Conservation (phyloP, 495 filamentous ascomycete genomes). For the Amniculicola lignicola region DNA sequence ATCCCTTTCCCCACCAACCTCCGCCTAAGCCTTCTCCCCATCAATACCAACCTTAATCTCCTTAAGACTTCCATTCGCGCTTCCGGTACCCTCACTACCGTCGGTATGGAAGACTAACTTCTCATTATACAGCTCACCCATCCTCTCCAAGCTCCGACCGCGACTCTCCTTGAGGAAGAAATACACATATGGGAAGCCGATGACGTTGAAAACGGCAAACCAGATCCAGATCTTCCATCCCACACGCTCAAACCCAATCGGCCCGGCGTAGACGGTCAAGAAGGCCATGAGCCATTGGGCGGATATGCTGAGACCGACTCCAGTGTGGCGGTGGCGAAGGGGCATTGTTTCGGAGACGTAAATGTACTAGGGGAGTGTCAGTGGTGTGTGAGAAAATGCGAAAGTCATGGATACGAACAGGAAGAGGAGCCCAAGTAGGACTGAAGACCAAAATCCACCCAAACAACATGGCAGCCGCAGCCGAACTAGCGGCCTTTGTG, state of each 20-base stretch:
- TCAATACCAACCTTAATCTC: background rate
- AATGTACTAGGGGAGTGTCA: too few relatives aligned
- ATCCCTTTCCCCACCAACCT: background rate
- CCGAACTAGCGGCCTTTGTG: conserved; percentile 3
- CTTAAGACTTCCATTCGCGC: conserved; percentile 1
- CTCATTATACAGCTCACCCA: conserved; percentile 10
- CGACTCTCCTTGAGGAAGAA: conserved; percentile 7
- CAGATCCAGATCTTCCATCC: conserved; percentile 35
- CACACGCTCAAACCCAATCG: conserved; percentile 27
- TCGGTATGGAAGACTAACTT: conserved; percentile 5
- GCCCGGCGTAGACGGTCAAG: conserved; percentile 32
- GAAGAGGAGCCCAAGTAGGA: conserved; percentile 12
- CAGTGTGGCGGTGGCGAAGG: conserved; percentile 32
- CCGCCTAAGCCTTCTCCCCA: background rate
- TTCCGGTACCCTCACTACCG: too few relatives aligned
- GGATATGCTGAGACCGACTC: conserved; percentile 12
- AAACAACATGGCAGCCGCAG: conserved; percentile 20
- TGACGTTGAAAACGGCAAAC: conserved; percentile 29
- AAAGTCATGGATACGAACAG: too few relatives aligned
- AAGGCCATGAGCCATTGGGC: conserved; percentile 33
- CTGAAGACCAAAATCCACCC: conserved; percentile 20
- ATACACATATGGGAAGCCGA: conserved; percentile 15
- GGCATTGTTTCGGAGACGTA: conserved; percentile 32
- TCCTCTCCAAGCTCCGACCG: conserved; percentile 8
- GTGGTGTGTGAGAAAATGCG: too few relatives aligned